These are phyloP conservation scores for Mycena maculata DNA, from an alignment of 768 basidiomycete species.

Conservation along the genomic window DNA sequence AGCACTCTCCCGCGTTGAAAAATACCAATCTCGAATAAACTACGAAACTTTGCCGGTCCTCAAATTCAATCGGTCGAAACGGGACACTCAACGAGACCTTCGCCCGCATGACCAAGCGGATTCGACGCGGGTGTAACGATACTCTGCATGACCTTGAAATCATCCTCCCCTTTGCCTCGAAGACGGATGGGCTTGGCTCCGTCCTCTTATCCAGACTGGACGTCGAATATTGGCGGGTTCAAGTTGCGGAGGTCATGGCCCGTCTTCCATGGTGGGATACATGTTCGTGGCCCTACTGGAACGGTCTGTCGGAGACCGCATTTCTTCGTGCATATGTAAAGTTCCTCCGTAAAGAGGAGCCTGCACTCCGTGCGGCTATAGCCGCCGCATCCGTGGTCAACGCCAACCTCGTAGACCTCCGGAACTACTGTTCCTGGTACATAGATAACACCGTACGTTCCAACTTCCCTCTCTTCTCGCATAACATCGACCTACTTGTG, in stretches of 20 bases:
- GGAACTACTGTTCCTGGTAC: background rate
- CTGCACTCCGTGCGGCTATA: background rate
- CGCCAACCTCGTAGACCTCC: background rate
- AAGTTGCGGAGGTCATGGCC: background rate
- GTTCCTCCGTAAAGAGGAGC: background rate
- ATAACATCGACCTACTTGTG: too few relatives aligned
- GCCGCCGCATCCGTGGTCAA: background rate
- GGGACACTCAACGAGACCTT: too few relatives aligned
- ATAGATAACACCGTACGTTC: background rate
- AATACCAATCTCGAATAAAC: too few relatives aligned
- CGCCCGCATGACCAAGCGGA: too few relatives aligned
- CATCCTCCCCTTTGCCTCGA: too few relatives aligned
- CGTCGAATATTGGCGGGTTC: background rate
- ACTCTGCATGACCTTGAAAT: too few relatives aligned
- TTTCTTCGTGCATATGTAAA: background rate
- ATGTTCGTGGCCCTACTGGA: background rate
- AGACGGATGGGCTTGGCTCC: background rate
- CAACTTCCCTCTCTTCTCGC: too few relatives aligned
- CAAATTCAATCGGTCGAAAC: too few relatives aligned
- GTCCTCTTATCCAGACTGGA: background rate
- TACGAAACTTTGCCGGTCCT: too few relatives aligned
- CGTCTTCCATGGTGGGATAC: background rate
- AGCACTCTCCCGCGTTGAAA: too few relatives aligned
- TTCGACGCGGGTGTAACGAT: too few relatives aligned
- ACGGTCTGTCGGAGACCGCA: background rate